Evolutionary conservation across 2,329 filamentous ascomycete species (phyloP).

Genomic region (Aspergillus intermedius): DNA sequence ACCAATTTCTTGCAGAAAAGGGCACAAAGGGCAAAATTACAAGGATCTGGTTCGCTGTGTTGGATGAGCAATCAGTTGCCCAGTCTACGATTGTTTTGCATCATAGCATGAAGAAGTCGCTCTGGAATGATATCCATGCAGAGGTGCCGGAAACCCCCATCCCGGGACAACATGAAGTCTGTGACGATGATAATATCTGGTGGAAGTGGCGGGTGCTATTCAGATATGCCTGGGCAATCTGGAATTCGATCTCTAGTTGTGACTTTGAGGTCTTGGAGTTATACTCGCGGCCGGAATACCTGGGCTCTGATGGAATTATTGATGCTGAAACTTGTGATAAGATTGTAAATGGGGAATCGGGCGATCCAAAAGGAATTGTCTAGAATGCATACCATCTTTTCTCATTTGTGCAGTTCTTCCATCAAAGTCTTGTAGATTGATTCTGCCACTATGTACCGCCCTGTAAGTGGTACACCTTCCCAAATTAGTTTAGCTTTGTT

Average conservation of each 20-base stretch:
- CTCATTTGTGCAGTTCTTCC: background rate
- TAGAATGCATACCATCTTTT: no score
- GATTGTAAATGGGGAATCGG: background rate
- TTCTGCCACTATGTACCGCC: conserved; percentile 9
- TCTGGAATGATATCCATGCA: background rate
- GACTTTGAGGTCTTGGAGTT: background rate
- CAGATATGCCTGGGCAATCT: background rate
- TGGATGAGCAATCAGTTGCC: background rate
- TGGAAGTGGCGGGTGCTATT: background rate
- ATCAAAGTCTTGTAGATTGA: no score
- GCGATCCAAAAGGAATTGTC: background rate
- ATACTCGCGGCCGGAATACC: background rate
- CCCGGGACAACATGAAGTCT: background rate
- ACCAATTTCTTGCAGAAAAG: background rate
- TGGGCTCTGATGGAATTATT: background rate
- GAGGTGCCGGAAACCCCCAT: background rate
- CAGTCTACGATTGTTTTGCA: background rate
- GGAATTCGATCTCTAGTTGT: background rate
- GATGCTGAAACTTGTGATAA: background rate
- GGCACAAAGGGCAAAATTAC: background rate
- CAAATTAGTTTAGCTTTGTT: conserved; percentile 24
- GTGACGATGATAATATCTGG: background rate
- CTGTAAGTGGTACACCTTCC: conserved; percentile 6
- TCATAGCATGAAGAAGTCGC: background rate
- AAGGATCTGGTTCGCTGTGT: background rate